phyloP scores from a whole-genome alignment of 305 asterid genomes.

The Fraxinus baroniana region DNA sequence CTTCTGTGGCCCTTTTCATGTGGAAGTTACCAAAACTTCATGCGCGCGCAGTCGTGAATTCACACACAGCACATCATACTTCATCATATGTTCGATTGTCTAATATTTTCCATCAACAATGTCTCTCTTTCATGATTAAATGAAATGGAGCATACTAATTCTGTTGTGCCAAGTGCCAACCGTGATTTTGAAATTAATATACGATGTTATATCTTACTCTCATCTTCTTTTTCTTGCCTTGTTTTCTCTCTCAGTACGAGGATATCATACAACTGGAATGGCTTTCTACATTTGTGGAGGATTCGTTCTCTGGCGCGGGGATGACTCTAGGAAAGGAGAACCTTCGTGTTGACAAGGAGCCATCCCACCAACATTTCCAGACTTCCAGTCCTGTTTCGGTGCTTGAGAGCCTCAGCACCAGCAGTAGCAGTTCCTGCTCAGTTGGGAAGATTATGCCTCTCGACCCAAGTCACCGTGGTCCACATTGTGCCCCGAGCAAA shows the following conservation, averaged over 20 bases:
- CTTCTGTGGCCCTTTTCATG: background rate
- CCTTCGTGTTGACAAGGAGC: constrained; percentile 29
- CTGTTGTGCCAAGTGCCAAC: background rate
- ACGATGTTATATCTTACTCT: background rate
- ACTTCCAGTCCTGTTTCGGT: constrained; percentile 77
- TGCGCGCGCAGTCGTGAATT: background rate
- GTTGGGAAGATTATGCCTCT: constrained; percentile 43
- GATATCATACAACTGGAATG: constrained; percentile 87
- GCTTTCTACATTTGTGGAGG: constrained; percentile 88
- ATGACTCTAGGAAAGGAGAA: constrained; percentile 58
- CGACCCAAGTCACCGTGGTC: constrained; percentile 49
- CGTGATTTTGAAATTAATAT: background rate
- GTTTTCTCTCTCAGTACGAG: constrained; percentile 60
- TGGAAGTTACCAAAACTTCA: background rate
- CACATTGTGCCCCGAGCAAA: constrained; percentile 91
- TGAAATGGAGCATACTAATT: background rate
- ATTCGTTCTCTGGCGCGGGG: constrained; percentile 66
- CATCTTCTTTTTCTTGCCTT: background rate
- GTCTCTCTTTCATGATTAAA: background rate
- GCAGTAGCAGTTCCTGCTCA: constrained; percentile 53
- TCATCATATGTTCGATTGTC: background rate
- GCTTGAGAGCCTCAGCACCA: constrained; percentile 65
- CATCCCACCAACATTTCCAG: constrained; percentile 41
- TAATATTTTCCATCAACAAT: background rate
- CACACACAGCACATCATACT: background rate